Percentiles rank a stretch among this genome's conserved stretches.
Evolutionary conservation across 179 eudicot genomes (phyloP).

Genomic region (Gypsophila paniculata): DNA sequence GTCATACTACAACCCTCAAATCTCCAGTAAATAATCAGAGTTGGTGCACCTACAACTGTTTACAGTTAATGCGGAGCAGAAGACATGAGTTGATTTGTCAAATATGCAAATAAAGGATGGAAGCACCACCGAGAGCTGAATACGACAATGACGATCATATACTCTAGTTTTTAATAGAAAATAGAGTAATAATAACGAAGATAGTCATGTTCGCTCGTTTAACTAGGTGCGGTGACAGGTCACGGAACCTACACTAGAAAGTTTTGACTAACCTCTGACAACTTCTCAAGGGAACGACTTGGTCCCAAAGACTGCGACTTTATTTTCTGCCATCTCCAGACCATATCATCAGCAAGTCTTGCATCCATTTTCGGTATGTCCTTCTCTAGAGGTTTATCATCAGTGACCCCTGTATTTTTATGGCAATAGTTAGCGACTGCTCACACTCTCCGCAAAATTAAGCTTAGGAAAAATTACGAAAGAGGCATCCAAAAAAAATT

Average conservation of each 20-base stretch:
- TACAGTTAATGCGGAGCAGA: background rate
- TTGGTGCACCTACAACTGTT: background rate
- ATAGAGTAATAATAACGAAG: background rate
- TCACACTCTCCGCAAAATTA: constrained; percentile 6
- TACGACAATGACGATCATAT: background rate
- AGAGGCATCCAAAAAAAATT: background rate
- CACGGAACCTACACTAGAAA: background rate
- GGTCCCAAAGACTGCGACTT: constrained; percentile 88
- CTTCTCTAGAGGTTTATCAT: constrained; percentile 38
- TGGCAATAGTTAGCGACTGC: background rate
- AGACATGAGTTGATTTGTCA: background rate
- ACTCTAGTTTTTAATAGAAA: background rate
- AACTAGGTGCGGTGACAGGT: background rate
- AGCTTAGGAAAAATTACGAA: background rate
- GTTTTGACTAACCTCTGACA: constrained; percentile 60
- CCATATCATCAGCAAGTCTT: constrained; percentile 70
- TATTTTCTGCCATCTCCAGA: constrained; percentile 78
- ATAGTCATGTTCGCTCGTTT: background rate
- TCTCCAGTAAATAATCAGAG: background rate
- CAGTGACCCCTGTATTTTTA: constrained; percentile 33
- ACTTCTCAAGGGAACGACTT: constrained; percentile 58
- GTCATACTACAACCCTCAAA: no score
- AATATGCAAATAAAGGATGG: background rate
- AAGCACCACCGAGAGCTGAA: constrained; percentile 3
- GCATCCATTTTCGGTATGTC: constrained; percentile 88